Conservation (phyloP, 2,329 filamentous ascomycete species). For the Colletotrichum somersetense region DNA sequence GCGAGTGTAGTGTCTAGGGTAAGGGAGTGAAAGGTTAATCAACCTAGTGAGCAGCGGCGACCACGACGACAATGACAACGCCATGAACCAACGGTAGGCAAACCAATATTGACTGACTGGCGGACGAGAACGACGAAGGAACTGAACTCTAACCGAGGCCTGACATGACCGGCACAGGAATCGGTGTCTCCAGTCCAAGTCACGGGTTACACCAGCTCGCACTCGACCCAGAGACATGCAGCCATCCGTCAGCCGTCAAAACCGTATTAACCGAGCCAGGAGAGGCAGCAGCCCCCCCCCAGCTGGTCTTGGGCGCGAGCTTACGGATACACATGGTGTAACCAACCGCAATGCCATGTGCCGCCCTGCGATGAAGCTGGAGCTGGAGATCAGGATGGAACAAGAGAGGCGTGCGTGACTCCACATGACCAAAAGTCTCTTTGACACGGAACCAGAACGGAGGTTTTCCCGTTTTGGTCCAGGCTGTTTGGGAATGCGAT, state of each 20-base stretch:
- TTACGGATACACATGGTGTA: slow-evolving; percentile 11
- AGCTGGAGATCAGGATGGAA: slow-evolving; percentile 26
- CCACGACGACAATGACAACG: slow-evolving; percentile 8
- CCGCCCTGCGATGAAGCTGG: slow-evolving; percentile 1
- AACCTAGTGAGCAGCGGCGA: slow-evolving; percentile 26
- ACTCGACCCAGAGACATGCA: slow-evolving; percentile 28
- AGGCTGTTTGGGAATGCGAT: slow-evolving; percentile 36
- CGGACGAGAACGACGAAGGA: slow-evolving; percentile 28
- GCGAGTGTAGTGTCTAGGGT: not conserved
- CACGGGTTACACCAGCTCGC: slow-evolving; percentile 23
- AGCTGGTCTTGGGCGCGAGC: not conserved
- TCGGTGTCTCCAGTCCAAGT: slow-evolving; percentile 30
- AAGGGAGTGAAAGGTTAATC: slow-evolving; percentile 35
- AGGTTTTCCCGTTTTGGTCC: slow-evolving; percentile 37
- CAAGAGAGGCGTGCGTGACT: slow-evolving; percentile 29
- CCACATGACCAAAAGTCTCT: slow-evolving; percentile 42
- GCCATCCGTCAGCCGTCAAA: slow-evolving; percentile 30
- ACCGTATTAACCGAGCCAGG: slow-evolving; percentile 15
- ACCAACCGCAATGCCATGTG: slow-evolving; percentile 8
- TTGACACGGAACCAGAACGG: slow-evolving; percentile 35
- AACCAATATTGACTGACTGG: slow-evolving; percentile 2
- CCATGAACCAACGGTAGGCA: slow-evolving; percentile 20
- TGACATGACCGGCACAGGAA: slow-evolving; percentile 15
- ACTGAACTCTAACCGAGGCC: slow-evolving; percentile 34
- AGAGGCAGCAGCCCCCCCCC: not conserved